A percentile compares a stretch with the other conserved stretches of the same genome.
Evolutionary conservation across 2,329 filamentous ascomycete species (phyloP).

Genomic region (Aspergillus viridinutans): DNA sequence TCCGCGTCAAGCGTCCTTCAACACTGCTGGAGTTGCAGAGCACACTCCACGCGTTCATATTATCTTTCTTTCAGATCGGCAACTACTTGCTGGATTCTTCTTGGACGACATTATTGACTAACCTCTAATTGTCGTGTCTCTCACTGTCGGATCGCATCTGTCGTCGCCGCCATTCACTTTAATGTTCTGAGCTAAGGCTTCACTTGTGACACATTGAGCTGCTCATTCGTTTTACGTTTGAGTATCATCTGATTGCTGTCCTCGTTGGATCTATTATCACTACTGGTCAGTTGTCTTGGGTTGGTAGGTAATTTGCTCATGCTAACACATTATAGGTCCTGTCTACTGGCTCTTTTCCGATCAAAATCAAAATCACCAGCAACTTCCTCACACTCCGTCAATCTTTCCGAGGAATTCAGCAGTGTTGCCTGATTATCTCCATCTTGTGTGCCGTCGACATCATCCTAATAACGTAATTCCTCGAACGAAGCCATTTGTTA

Average conservation of each 20-base stretch:
- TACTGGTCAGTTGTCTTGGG: constrained; percentile 6
- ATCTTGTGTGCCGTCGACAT: constrained; percentile 13
- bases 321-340: background rate
- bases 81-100: constrained; percentile 2
- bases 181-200: constrained; percentile 7
- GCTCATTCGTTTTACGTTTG: constrained; percentile 17
- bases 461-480: constrained; percentile 32
- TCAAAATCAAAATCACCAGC: background rate
- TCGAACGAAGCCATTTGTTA: constrained; percentile 21
- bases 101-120: background rate
- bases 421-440: constrained; percentile 11
- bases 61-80: constrained; percentile 5
- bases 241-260: constrained; percentile 10
- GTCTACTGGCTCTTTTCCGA: background rate
- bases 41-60: background rate
- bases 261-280: constrained; percentile 2
- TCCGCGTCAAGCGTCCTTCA: constrained; percentile 1
- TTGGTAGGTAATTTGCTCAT: background rate
- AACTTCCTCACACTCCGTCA: background rate
- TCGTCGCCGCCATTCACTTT: constrained; percentile 16
- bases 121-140: constrained; percentile 9
- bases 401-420: background rate
- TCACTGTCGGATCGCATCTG: constrained; percentile 22
- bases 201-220: constrained; percentile 8
- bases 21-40: background rate